Conservation (phyloP, 1,139 yeast genomes). For the Candida sp. region DNA sequence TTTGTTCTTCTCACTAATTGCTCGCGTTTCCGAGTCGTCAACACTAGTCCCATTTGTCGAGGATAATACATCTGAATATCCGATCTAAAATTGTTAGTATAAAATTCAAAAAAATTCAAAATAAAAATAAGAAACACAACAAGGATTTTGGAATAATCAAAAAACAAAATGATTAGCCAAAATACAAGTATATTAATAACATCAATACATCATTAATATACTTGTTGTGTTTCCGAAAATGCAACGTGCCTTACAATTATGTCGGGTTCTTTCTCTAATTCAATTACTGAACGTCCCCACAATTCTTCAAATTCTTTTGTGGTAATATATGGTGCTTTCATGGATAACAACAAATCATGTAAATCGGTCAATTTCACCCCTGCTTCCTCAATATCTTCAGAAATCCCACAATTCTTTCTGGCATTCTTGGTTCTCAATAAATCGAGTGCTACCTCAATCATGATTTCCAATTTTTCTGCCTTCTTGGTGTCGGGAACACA, state of each 20-base stretch:
- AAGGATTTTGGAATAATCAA: background rate
- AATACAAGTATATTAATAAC: background rate
- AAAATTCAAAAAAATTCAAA: background rate
- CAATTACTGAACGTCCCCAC: constrained; percentile 67
- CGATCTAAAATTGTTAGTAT: constrained; percentile 28
- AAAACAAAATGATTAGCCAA: background rate
- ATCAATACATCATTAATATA: background rate
- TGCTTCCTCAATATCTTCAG: constrained; percentile 42
- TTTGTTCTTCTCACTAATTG: constrained; percentile 35
- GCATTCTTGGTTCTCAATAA: constrained; percentile 71
- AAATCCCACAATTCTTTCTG: constrained; percentile 58
- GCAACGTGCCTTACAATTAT: constrained; percentile 74
- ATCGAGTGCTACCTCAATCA: constrained; percentile 67
- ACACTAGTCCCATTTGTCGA: constrained; percentile 18
- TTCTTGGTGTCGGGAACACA: constrained; percentile 81
- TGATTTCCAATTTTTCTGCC: constrained; percentile 63
- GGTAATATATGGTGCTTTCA: constrained; percentile 59
- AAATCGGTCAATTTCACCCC: constrained; percentile 54
- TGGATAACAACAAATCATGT: constrained; percentile 54
- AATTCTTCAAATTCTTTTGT: constrained; percentile 76
- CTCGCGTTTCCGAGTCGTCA: constrained; percentile 30
- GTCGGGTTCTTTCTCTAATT: constrained; percentile 70
- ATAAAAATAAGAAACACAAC: constrained; percentile 3
- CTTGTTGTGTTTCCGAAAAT: constrained; percentile 2
- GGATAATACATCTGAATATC: constrained; percentile 22